These are phyloP conservation scores for Talaromyces verruculosus DNA, from an alignment of 2,329 filamentous ascomycete genomes.

Conservation along the genomic window DNA sequence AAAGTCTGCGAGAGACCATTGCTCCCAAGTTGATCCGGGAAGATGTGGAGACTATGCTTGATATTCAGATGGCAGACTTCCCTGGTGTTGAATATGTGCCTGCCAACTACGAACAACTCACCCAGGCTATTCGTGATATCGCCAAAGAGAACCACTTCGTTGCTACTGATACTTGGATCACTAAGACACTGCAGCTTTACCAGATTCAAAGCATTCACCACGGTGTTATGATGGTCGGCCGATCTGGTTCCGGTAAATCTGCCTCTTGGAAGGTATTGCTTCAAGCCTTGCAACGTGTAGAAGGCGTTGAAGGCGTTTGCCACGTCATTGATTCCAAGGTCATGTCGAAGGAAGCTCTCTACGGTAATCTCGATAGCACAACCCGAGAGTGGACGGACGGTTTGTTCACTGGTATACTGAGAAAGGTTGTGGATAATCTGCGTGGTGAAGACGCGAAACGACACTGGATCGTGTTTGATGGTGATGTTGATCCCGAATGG, in stretches of 20 bases:
- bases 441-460: slow-evolving; percentile 95
- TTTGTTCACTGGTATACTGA: slow-evolving; percentile 93
- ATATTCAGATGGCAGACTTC: slow-evolving; percentile 82
- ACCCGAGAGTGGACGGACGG: slow-evolving; percentile 99
- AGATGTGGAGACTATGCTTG: slow-evolving; percentile 84
- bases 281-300: slow-evolving; percentile 85
- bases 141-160: slow-evolving; percentile 84
- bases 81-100: slow-evolving; percentile 91
- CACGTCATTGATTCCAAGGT: slow-evolving; percentile 99
- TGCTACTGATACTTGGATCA: slow-evolving; percentile 93
- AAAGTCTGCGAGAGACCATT: slow-evolving; percentile 97
- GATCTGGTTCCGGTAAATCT: slow-evolving; percentile 96
- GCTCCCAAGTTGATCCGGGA: slow-evolving; percentile 92
- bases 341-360: slow-evolving; percentile 98
- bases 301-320: slow-evolving; percentile 87
- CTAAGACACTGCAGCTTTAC: slow-evolving; percentile 92
- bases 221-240: slow-evolving; percentile 99
- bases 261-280: slow-evolving; percentile 90
- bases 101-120: slow-evolving; percentile 76
- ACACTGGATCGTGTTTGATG: slow-evolving; percentile 99
- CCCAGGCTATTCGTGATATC: slow-evolving; percentile 76
- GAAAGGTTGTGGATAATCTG: slow-evolving; percentile 98
- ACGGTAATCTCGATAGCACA: slow-evolving; percentile 92
- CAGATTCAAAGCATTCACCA: slow-evolving; percentile 98
- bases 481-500: slow-evolving; percentile 98